Evolutionary conservation across 768 basidiomycete species (phyloP), one percentile per base, ranked within the genome.

Genomic region (Psilocybe azurescens): DNA sequence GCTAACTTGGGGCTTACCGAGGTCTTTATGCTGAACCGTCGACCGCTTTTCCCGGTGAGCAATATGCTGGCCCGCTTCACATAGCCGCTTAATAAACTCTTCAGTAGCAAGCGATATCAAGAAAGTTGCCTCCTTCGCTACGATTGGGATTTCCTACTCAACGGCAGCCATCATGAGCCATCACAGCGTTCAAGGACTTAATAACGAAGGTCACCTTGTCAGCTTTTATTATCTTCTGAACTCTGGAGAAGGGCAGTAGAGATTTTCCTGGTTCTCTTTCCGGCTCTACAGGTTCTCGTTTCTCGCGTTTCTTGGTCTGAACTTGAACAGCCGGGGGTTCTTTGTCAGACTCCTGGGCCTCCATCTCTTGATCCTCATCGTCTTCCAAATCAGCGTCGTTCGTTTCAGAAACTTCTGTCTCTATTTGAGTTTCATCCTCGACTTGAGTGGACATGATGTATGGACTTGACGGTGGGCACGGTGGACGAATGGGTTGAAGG

Each of bases 21-120:
- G 75, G 73, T 97, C 94, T 63, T 83, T 86, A 65, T 91, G 84
- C 70, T 93, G 91, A 16, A 95, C 84, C 0, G 88, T 94, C 30
- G 85, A 73, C 62, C 94, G 78, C 65, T 86, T 89, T 63, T 95
- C 93, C 56, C 85, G 77, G 60, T 84, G 81, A 5, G 94, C 92
- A 13, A 87, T 82, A 56, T 78, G 82, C 64, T 91, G 87, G n/a
- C 84, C 86, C 5, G 91, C 89, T 59, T 89, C 86, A 33, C 85
- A 82, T 30, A 96, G 76, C 53, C 88, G 83, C 72, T 86, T 88
- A 56, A 96, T 89, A 65, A 97, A 96, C 73, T 94, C 90, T 75
- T 97, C 95, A 58, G 95, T 89, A 5, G 94, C 94, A 29, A 94
- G 77, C 20, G 91, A 87, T 50, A 96, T 89, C 63, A 94, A 75